Evolutionary conservation across 2,329 filamentous ascomycete genomes (phyloP).

Genomic region (Pseudogymnoascus verrucosus): DNA sequence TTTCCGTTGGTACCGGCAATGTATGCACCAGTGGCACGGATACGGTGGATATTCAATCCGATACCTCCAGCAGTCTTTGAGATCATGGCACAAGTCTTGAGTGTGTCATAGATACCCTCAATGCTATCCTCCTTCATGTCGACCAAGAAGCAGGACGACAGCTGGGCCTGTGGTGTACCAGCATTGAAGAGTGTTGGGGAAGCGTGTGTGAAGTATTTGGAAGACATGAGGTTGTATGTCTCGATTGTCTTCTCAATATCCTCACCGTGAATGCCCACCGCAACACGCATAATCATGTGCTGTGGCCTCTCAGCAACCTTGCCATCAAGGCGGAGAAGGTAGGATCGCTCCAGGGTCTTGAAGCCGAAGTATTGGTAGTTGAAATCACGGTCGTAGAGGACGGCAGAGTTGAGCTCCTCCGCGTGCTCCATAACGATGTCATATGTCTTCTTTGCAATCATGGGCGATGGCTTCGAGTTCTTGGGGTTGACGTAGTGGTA

Average conservation of each 20-base stretch:
- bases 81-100: slow-evolving; percentile 99
- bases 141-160: slow-evolving; percentile 97
- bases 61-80: slow-evolving; percentile 99
- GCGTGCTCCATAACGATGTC: slow-evolving; percentile 92
- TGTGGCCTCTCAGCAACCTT: slow-evolving; percentile 96
- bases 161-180: slow-evolving; percentile 85
- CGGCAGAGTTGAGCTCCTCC: slow-evolving; percentile 95
- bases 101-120: slow-evolving; percentile 96
- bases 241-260: slow-evolving; percentile 91
- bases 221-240: slow-evolving; percentile 98
- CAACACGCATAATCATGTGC: slow-evolving; percentile 99
- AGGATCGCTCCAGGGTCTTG: slow-evolving; percentile 97
- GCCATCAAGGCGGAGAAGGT: slow-evolving; percentile 88
- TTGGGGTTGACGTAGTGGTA: slow-evolving; percentile 96
- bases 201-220: slow-evolving; percentile 96
- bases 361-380: slow-evolving; percentile 99
- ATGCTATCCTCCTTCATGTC: slow-evolving; percentile 99
- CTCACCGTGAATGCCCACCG: slow-evolving; percentile 93
- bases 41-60: slow-evolving; percentile 91
- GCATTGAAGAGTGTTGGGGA: slow-evolving; percentile 98
- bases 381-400: slow-evolving; percentile 98
- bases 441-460: slow-evolving; percentile 90
- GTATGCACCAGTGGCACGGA: slow-evolving; percentile 94
- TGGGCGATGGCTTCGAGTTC: slow-evolving; percentile 74
- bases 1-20: slow-evolving; percentile 97